Evolutionary conservation across 1,284 basidiomycete species (phyloP).

Genomic region (Coniferiporia sulphurascens): DNA sequence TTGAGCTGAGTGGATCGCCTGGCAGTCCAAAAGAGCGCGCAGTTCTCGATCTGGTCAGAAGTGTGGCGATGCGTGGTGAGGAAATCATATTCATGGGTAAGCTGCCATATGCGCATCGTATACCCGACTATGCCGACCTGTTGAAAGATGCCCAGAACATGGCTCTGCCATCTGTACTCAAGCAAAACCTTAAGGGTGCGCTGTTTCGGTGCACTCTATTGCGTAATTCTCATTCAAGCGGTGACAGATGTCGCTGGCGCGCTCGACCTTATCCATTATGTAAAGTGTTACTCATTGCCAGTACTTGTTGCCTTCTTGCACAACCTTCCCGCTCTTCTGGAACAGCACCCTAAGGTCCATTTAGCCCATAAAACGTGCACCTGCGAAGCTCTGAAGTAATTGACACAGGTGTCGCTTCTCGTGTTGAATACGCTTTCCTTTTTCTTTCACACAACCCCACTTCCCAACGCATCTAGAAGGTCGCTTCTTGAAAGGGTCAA

Average conservation of each 20-base stretch:
- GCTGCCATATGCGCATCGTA: slow-evolving; percentile 20
- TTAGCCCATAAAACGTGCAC: not conserved
- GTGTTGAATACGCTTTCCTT: slow-evolving; percentile 64
- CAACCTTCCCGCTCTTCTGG: slow-evolving; percentile 43
- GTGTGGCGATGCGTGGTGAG: slow-evolving; percentile 41
- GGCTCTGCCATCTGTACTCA: slow-evolving; percentile 44
- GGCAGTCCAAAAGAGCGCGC: slow-evolving; percentile 59
- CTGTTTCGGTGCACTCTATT: not conserved
- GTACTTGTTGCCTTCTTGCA: slow-evolving; percentile 57
- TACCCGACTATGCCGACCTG: not conserved
- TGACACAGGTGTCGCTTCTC: slow-evolving; percentile 47
- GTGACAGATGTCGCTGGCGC: slow-evolving; percentile 8
- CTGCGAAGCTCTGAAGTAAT: not conserved
- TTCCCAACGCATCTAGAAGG: slow-evolving; percentile 35
- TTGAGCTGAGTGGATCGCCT: slow-evolving; percentile 72
- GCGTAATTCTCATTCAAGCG: not conserved
- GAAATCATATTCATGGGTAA: slow-evolving; percentile 61
- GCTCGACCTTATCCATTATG: slow-evolving; percentile 38
- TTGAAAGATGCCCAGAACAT: slow-evolving; percentile 63
- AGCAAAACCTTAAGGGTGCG: slow-evolving; percentile 37
- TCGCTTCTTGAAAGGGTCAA: slow-evolving; percentile 48
- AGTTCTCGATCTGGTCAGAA: slow-evolving; percentile 42
- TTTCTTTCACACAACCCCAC: slow-evolving; percentile 45
- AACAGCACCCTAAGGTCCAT: slow-evolving; percentile 42
- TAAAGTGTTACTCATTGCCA: slow-evolving; percentile 41